Base-by-base conservation (phyloP, 176 grass and related monocot species). In the Elymus sibiricus region DNA sequence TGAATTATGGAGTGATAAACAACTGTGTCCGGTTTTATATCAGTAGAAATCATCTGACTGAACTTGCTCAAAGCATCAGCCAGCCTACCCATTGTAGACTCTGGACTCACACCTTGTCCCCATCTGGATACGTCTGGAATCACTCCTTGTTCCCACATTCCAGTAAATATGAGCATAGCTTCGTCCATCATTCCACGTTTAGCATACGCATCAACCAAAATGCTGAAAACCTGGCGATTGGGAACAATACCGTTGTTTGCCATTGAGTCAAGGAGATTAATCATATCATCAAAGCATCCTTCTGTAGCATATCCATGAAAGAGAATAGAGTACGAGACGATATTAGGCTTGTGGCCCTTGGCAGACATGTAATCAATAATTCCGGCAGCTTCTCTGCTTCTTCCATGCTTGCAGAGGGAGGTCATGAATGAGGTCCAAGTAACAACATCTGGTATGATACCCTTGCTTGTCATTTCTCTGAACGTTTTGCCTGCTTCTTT, bases 371-470 rank as follows among this genome's bases (percentile, higher is more conserved):
- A 71, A n/a, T 71, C 11, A 11, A 71, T 12, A 71, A 71, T 71
- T 1, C 12, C 4, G 11, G 68, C 21, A 40, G 68, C 68, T 24
- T 71, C 68, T 70, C 39, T 71, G 21, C 9, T 71, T 39, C 35
- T 40, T 40, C 68, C 21, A 71, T 71, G 68, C 68, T 71, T 71
- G 68, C 68, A 71, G 39, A 71, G 68, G 68, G 68, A 42, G 68
- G 21, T 1, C 68, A 70, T 70, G 68, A 70, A 24, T 11, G 68
- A 70, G 68, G 1, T 70, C 68, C 68, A 70, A 70, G 35, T 24
- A 40, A 40, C 35, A 70, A 13, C n/a, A 70, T 24, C 9, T 6
- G 68, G 35, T 40, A 40, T 7, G 39, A 71, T 0, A 71, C 68
- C 68, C 21, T 0, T 19, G 21, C 37, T 71, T 71, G 11, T 71